Conservation (phyloP, 805 yeast genomes). For the Pichia scutulata region DNA sequence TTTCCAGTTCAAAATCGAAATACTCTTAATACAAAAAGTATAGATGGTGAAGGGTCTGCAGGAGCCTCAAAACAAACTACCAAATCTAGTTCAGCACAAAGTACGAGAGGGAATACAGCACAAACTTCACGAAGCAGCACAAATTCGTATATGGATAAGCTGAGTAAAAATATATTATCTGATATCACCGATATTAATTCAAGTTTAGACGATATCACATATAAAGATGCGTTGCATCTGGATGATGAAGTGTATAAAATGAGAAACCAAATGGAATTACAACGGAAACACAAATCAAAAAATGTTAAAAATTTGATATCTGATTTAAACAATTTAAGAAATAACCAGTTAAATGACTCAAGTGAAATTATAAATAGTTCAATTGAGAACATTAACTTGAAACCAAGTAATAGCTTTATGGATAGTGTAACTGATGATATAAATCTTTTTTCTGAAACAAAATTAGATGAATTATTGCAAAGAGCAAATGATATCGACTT, state of each 20-base stretch:
- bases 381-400: background rate
- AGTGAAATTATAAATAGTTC: conserved; percentile 3
- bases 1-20: background rate
- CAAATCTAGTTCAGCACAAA: background rate
- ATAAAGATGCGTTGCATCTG: background rate
- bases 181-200: conserved; percentile 5
- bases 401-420: background rate
- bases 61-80: background rate
- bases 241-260: background rate
- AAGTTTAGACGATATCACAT: background rate
- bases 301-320: conserved; percentile 1
- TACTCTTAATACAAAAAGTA: background rate
- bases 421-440: conserved; percentile 4
- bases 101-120: background rate
- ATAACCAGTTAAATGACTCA: background rate
- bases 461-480: conserved; percentile 18
- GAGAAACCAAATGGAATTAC: background rate
- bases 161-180: background rate
- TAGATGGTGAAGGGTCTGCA: background rate
- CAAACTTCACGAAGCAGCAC: background rate
- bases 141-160: background rate
- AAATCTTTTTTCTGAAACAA: conserved; percentile 7
- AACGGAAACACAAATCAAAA: background rate
- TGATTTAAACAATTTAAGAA: background rate
- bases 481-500: conserved; percentile 14